Conservation (phyloP, 2,329 filamentous ascomycete species). For the Neospermospora avenae region DNA sequence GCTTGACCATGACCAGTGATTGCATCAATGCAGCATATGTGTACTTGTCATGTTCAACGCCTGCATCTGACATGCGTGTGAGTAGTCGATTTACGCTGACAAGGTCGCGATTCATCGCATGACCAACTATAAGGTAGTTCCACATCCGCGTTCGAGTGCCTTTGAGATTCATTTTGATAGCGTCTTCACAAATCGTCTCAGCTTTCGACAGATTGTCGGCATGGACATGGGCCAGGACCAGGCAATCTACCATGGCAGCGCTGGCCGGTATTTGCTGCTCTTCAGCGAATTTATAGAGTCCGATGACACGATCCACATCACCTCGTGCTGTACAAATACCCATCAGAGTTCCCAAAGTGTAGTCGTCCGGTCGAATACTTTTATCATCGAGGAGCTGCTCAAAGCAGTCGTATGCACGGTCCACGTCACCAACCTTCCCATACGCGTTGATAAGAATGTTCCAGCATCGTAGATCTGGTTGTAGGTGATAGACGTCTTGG, state of each 20-base stretch:
- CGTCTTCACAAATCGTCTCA: slow-evolving; percentile 55
- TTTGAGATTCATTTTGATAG: slow-evolving; percentile 48
- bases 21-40: slow-evolving; percentile 63
- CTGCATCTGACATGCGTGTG: slow-evolving; percentile 49
- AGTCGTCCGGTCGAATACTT: slow-evolving; percentile 52
- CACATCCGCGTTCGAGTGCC: slow-evolving; percentile 63
- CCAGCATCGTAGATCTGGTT: slow-evolving; percentile 62
- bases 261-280: slow-evolving; percentile 48
- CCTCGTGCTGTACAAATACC: slow-evolving; percentile 66
- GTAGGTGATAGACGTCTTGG: slow-evolving; percentile 48
- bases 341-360: slow-evolving; percentile 73
- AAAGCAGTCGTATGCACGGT: slow-evolving; percentile 63
- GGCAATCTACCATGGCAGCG: slow-evolving; percentile 55
- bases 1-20: slow-evolving; percentile 48
- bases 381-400: slow-evolving; percentile 49
- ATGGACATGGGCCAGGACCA: slow-evolving; percentile 67
- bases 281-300: slow-evolving; percentile 62
- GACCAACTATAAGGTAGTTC: slow-evolving; percentile 71
- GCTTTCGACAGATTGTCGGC: slow-evolving; percentile 54
- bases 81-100: slow-evolving; percentile 51
- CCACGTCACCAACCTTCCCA: slow-evolving; percentile 61
- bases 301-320: slow-evolving; percentile 66
- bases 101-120: slow-evolving; percentile 62
- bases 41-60: slow-evolving; percentile 50
- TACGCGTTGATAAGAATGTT: slow-evolving; percentile 75